A percentile compares a stretch with the other conserved stretches of the same genome.
Evolutionary conservation across 768 basidiomycete genomes (phyloP).

Genomic region (Lanmaoa rubissima): DNA sequence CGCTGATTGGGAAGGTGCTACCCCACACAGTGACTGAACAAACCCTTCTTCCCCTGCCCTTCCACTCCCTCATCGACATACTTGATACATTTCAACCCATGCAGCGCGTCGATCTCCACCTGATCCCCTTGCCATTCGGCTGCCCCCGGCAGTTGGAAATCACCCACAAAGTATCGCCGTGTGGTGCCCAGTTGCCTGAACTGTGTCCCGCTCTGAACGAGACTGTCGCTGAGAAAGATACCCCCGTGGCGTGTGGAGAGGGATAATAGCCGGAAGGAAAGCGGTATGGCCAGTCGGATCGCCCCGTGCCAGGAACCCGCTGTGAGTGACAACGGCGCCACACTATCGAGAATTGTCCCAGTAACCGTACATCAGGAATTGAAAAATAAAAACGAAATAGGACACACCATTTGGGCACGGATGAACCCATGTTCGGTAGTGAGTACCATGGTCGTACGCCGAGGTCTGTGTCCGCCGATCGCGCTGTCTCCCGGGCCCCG

Average conservation of each 20-base stretch:
- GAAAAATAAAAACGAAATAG: neutral
- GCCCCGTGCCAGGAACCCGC: constrained; percentile 11
- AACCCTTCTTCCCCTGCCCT: too few relatives aligned
- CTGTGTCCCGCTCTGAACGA: too few relatives aligned
- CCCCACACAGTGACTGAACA: too few relatives aligned
- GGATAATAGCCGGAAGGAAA: constrained; percentile 19
- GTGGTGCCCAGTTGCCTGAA: too few relatives aligned
- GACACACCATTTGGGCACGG: constrained; percentile 18
- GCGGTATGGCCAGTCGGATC: constrained; percentile 17
- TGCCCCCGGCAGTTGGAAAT: too few relatives aligned
- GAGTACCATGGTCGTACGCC: constrained; percentile 24
- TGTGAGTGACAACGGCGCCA: constrained; percentile 17
- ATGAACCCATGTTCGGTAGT: constrained; percentile 16
- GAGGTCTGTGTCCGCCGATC: constrained; percentile 4
- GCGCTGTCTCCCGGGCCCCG: constrained; percentile 2
- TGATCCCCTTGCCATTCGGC: too few relatives aligned
- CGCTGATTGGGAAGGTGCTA: too few relatives aligned
- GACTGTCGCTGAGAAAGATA: constrained; percentile 8
- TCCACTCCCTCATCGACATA: too few relatives aligned
- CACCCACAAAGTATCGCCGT: too few relatives aligned
- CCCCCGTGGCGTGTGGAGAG: constrained; percentile 21
- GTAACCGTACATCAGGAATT: neutral
- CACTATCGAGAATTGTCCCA: constrained; percentile 16
- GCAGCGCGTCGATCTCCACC: too few relatives aligned
- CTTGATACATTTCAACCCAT: too few relatives aligned